These are phyloP conservation scores for Penicillium rolfsii DNA, from an alignment of 2,329 filamentous ascomycete species.

Conservation along the genomic window DNA sequence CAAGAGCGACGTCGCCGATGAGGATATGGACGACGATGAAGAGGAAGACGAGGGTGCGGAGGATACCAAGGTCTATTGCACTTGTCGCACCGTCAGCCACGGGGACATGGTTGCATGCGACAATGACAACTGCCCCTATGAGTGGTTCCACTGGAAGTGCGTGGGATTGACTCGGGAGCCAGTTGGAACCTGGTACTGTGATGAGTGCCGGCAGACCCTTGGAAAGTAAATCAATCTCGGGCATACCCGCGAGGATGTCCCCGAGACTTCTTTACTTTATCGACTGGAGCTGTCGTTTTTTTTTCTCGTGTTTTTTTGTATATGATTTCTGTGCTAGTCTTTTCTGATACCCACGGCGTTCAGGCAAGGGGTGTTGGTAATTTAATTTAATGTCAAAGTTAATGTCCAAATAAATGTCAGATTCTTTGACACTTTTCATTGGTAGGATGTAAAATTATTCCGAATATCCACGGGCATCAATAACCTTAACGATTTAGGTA, in stretches of 20 bases:
- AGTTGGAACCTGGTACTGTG: slow-evolving; percentile 61
- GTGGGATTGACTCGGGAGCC: slow-evolving; percentile 65
- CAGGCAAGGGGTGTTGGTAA: background rate
- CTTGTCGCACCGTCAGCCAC: slow-evolving; percentile 66
- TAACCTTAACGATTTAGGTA: too few relatives aligned
- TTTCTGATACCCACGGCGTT: slow-evolving; percentile 3
- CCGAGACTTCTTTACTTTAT: background rate
- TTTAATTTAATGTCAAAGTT: background rate
- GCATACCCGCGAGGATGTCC: too few relatives aligned
- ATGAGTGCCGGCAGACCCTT: slow-evolving; percentile 52
- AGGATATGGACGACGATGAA: slow-evolving; percentile 52
- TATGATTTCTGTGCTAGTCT: background rate
- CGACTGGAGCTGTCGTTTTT: background rate
- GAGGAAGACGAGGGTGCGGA: slow-evolving; percentile 57
- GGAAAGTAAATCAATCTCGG: slow-evolving; percentile 32
- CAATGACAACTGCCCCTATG: slow-evolving; percentile 64
- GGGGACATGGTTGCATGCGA: slow-evolving; percentile 71
- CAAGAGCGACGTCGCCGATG: slow-evolving; percentile 39
- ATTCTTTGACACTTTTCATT: background rate
- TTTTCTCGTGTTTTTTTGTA: background rate
- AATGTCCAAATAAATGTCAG: background rate
- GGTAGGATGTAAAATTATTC: too few relatives aligned
- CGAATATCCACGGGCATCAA: too few relatives aligned
- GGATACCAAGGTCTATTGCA: slow-evolving; percentile 67
- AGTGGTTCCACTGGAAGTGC: slow-evolving; percentile 71